These are phyloP conservation scores for Peronospora farinosa DNA, from an alignment of 352 stramenopile species.

Conservation along the genomic window DNA sequence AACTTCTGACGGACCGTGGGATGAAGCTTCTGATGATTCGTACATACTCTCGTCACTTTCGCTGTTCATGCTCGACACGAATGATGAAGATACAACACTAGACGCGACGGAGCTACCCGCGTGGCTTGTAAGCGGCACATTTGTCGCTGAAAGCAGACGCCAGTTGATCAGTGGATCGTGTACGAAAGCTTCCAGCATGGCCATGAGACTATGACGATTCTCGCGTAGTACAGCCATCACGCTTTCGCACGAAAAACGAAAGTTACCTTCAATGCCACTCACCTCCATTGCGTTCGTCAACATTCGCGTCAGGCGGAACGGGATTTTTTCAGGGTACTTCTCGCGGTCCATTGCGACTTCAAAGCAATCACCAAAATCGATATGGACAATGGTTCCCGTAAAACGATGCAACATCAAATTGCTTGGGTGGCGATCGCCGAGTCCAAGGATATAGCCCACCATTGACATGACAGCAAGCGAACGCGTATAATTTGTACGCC, in stretches of 20 bases:
- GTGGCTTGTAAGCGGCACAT: conserved; percentile 39
- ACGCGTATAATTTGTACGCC: conserved; percentile 95
- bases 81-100: conserved; percentile 29
- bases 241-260: conserved; percentile 94
- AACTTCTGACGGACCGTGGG: conserved; percentile 6
- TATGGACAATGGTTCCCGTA: conserved; percentile 96
- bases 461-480: conserved; percentile 99
- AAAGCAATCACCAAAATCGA: conserved; percentile 96
- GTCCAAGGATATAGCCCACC: conserved; percentile 96
- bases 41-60: conserved; percentile 20
- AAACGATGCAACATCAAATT: conserved; percentile 99
- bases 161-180: conserved; percentile 98
- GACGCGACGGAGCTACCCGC: conserved; percentile 26
- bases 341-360: conserved; percentile 98
- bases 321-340: conserved; percentile 99
- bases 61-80: conserved; percentile 28
- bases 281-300: conserved; percentile 98
- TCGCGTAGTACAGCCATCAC: conserved; percentile 97
- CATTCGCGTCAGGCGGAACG: conserved; percentile 99
- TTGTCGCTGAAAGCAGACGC: conserved; percentile 84
- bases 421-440: conserved; percentile 98
- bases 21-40: conserved; percentile 20
- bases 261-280: conserved; percentile 97
- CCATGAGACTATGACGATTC: conserved; percentile 96
- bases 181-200: conserved; percentile 99